Evolutionary conservation across 495 filamentous ascomycete genomes (phyloP).

Genomic region (Tuber magnatum): DNA sequence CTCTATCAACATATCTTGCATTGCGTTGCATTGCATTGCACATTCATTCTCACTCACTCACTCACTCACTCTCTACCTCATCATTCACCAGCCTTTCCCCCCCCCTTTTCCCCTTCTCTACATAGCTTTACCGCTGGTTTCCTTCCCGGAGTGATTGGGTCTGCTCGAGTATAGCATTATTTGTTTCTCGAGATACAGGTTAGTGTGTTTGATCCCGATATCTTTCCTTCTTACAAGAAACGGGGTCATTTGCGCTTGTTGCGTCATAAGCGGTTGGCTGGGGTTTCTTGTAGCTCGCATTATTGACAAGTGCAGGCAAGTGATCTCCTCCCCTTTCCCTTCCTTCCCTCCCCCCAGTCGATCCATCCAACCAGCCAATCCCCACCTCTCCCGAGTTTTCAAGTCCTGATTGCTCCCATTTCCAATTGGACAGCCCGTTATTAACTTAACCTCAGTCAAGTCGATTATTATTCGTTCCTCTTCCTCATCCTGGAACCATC

Average conservation of each 20-base stretch:
- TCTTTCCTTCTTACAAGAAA: background rate
- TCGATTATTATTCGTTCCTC: background rate
- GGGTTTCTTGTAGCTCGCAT: background rate
- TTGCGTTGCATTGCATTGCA: background rate
- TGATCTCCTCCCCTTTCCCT: background rate
- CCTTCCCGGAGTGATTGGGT: background rate
- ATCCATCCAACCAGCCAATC: background rate
- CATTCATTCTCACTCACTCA: background rate
- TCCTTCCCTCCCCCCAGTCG: background rate
- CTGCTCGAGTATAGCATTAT: background rate
- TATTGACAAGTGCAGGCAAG: background rate
- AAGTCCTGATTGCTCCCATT: background rate
- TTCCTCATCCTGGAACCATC: background rate
- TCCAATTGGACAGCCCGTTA: background rate
- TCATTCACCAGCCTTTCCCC: too few relatives aligned
- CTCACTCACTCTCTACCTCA: too few relatives aligned
- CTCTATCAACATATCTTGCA: background rate
- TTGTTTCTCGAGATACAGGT: background rate
- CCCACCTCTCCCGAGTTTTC: background rate
- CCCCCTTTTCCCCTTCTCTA: background rate
- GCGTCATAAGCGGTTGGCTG: background rate
- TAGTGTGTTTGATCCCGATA: background rate
- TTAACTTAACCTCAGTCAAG: conserved; percentile 1
- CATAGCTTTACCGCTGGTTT: background rate
- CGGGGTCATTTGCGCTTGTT: background rate